A percentile compares a stretch with the other conserved stretches of the same genome.
Conservation (phyloP, 169 alveolate species). For the Eimeria sp. region DNA sequence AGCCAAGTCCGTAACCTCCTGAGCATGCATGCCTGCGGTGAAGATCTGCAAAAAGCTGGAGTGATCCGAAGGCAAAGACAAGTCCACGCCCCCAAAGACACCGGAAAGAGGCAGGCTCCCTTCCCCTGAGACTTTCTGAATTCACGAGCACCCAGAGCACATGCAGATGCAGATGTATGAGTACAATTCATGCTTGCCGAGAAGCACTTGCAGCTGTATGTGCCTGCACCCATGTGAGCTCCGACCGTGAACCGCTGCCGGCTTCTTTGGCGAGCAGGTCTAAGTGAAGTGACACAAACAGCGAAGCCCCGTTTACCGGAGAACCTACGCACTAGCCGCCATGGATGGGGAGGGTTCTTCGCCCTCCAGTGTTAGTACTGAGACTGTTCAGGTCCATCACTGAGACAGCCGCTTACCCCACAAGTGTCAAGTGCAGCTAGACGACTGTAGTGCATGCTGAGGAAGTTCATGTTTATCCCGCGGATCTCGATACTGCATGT, state of each 20-base stretch:
- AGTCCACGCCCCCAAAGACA: constrained; percentile 5
- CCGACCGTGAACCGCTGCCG: neutral
- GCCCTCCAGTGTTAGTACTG: neutral
- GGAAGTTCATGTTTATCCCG: constrained; percentile 51
- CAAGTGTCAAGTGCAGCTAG: constrained; percentile 60
- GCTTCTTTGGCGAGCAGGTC: neutral
- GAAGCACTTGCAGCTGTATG: neutral
- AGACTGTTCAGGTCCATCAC: neutral
- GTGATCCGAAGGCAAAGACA: constrained; percentile 33
- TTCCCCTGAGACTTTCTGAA: constrained; percentile 39
- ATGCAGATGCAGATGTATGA: neutral
- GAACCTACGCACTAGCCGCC: neutral
- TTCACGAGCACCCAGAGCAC: neutral
- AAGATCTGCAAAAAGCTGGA: neutral
- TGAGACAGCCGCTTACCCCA: constrained; percentile 35
- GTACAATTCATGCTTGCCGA: neutral
- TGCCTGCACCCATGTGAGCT: neutral
- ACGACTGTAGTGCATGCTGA: constrained; percentile 67
- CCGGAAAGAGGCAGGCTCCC: constrained; percentile 17
- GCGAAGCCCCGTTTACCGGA: neutral
- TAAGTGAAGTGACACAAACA: neutral
- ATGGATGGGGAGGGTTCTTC: neutral
- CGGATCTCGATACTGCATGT: constrained; percentile 10
- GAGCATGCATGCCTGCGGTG: neutral
- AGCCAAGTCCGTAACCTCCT: neutral